A percentile compares a stretch with the other conserved stretches of the same genome.
These are phyloP conservation scores for Verticillium isaacii DNA, from an alignment of 2,329 filamentous ascomycete genomes.

Conservation along the genomic window DNA sequence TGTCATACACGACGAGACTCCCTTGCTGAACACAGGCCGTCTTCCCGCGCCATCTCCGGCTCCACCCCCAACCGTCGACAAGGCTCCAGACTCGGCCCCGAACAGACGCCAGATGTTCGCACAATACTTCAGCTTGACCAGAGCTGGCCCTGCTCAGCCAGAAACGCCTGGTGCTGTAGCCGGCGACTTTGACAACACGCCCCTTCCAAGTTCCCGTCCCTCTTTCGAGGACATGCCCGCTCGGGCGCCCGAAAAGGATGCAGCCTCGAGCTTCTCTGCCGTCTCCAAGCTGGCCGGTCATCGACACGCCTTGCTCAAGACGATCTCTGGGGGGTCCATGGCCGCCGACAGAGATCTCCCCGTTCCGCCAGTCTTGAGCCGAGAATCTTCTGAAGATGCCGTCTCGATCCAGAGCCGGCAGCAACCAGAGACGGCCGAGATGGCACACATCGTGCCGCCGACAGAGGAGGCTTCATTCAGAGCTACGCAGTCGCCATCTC, in stretches of 20 bases:
- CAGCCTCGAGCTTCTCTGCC: slow-evolving; percentile 2
- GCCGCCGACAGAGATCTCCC: slow-evolving; percentile 16
- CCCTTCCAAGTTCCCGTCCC: slow-evolving; percentile 23
- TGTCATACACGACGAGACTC: background rate
- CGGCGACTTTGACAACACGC: slow-evolving; percentile 26
- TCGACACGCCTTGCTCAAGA: slow-evolving; percentile 20
- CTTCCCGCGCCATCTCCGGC: background rate
- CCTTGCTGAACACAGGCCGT: background rate
- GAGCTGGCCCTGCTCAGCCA: background rate
- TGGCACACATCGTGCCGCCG: background rate
- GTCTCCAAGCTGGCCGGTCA: slow-evolving; percentile 4
- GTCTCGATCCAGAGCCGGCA: background rate
- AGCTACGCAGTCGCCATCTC: background rate
- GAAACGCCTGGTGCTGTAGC: background rate
- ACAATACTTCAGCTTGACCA: slow-evolving; percentile 8
- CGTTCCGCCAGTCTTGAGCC: slow-evolving; percentile 13
- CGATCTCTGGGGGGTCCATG: slow-evolving; percentile 10
- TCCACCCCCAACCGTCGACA: background rate
- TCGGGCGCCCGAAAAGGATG: slow-evolving; percentile 5
- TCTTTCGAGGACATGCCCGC: slow-evolving; percentile 18
- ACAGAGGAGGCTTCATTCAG: background rate
- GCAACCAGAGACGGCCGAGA: background rate
- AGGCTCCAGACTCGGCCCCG: background rate
- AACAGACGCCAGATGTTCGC: slow-evolving; percentile 7
- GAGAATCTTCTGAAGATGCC: background rate